A percentile compares a stretch with the other conserved stretches of the same genome.
Evolutionary conservation across 2,329 filamentous ascomycete genomes (phyloP).

Genomic region (Calonectria hawksworthii): DNA sequence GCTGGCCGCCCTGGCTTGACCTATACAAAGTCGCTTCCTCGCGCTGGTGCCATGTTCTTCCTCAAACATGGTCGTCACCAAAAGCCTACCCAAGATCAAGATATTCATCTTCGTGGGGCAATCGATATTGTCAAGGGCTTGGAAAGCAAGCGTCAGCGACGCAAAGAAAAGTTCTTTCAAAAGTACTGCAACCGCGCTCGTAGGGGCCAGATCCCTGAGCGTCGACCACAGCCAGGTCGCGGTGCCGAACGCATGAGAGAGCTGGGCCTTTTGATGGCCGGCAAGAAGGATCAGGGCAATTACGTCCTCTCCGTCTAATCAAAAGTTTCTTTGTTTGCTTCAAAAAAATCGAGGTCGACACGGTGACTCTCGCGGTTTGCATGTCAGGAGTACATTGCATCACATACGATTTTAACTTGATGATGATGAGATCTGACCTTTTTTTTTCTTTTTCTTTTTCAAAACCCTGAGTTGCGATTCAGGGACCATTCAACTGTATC

Average conservation of each 20-base stretch:
- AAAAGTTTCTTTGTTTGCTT: slow-evolving; percentile 17
- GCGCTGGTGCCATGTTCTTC: slow-evolving; percentile 79
- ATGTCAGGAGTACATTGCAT: slow-evolving; percentile 16
- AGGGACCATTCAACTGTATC: slow-evolving; percentile 35
- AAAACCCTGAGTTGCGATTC: background rate
- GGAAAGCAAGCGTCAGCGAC: slow-evolving; percentile 92
- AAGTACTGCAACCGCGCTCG: slow-evolving; percentile 89
- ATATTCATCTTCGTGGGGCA: slow-evolving; percentile 86
- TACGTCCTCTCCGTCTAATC: slow-evolving; percentile 81
- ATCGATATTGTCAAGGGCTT: slow-evolving; percentile 98
- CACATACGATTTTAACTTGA: slow-evolving; percentile 22
- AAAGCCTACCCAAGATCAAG: slow-evolving; percentile 51
- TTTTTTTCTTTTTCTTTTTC: background rate
- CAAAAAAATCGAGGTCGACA: background rate
- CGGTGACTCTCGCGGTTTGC: slow-evolving; percentile 21
- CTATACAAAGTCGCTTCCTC: slow-evolving; percentile 89
- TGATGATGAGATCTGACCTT: slow-evolving; percentile 13
- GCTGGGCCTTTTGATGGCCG: slow-evolving; percentile 89
- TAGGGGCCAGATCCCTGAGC: slow-evolving; percentile 73
- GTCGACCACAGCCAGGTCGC: slow-evolving; percentile 83
- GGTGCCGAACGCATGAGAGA: slow-evolving; percentile 89
- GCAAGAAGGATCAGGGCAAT: slow-evolving; percentile 80
- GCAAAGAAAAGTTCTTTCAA: slow-evolving; percentile 92
- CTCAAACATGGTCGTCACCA: slow-evolving; percentile 59
- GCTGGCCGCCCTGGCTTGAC: slow-evolving; percentile 75